Evolutionary conservation across 2,329 filamentous ascomycete genomes (phyloP), one percentile per base, ranked within the genome.

Genomic region (Sporothrix euskadiensis): DNA sequence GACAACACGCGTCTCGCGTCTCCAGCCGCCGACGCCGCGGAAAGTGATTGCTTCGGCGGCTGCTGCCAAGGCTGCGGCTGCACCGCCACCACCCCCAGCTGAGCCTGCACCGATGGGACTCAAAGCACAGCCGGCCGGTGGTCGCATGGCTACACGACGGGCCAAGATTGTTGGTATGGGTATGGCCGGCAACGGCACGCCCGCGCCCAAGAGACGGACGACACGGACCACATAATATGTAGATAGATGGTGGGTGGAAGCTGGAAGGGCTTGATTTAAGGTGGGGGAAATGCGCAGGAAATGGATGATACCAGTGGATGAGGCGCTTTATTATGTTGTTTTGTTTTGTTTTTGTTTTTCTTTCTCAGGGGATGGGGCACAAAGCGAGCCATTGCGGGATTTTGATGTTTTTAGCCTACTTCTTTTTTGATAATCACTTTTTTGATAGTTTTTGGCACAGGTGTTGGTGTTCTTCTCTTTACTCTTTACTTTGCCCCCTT

Each of bases 181-280:
- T 22, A 74, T 76, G 61, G 75, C 73, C 41, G 76, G 73, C 10
- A 77, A 76, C 39, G 76, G 75, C 1, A 77, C 77, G 30, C 77
- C 77, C 4, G 77, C 75, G 10, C 76, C 77, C 4, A 77, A 77
- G 71, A 72, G 75, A 32, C 52, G 75, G 44, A 66, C 59, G n/a
- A 61, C 72, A 30, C 49, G 71, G 32, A 73, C 52, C 1, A 52
- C 32, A 19, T 74, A 22, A 49, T 2, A 66, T 22, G 39, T 44
- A 44, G 39, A 66, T n/a, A 3, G 49, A 26, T 56, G 52, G 12
- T 19, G 49, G 6, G 30, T 12, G 47, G 6, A 1, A n/a, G 30
- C 3, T 12, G 59, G 47, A 52, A 16, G 49, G n/a, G 16, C 6
- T 5, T 52, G n/a, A 52, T 52, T 52, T 52, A 19, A 7, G 8